These are phyloP conservation scores for Phanerodontia chrysosporium DNA, from an alignment of 768 basidiomycete genomes.

Conservation along the genomic window DNA sequence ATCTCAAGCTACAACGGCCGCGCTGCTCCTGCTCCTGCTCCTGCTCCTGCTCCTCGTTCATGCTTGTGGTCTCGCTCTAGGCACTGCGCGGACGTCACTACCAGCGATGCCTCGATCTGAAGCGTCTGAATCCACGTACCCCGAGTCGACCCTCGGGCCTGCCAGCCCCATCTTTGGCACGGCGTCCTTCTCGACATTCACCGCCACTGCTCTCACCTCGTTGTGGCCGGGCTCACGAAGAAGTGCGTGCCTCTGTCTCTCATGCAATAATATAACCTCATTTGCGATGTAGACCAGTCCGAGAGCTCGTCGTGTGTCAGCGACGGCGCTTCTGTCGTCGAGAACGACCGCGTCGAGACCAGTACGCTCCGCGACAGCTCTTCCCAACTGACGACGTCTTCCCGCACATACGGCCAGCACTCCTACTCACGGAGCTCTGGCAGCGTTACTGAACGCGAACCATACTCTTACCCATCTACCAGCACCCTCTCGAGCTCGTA, in stretches of 20 bases:
- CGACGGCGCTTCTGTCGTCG: slow-evolving; percentile 41
- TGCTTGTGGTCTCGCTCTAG: neutral
- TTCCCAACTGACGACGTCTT: neutral
- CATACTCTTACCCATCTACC: neutral
- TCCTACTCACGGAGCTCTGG: neutral
- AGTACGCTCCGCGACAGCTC: slow-evolving; percentile 28
- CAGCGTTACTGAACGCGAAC: neutral
- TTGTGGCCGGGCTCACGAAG: slow-evolving; percentile 48
- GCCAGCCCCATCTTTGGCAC: slow-evolving; percentile 65
- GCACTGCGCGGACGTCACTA: neutral
- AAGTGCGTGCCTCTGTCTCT: neutral
- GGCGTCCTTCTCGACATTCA: slow-evolving; percentile 50
- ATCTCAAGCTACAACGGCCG: neutral
- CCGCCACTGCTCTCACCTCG: slow-evolving; percentile 45
- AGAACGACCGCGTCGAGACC: slow-evolving; percentile 22
- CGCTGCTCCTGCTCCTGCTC: neutral
- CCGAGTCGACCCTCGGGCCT: slow-evolving; percentile 26
- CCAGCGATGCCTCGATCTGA: neutral
- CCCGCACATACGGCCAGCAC: neutral
- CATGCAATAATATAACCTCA: neutral
- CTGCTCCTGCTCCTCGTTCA: neutral
- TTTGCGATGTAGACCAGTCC: slow-evolving; percentile 35
- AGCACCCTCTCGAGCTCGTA: neutral
- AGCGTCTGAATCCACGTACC: neutral
- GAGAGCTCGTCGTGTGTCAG: slow-evolving; percentile 40